phyloP scores from a whole-genome alignment of 306 rosid species.

The Cicer chorassanicum region DNA sequence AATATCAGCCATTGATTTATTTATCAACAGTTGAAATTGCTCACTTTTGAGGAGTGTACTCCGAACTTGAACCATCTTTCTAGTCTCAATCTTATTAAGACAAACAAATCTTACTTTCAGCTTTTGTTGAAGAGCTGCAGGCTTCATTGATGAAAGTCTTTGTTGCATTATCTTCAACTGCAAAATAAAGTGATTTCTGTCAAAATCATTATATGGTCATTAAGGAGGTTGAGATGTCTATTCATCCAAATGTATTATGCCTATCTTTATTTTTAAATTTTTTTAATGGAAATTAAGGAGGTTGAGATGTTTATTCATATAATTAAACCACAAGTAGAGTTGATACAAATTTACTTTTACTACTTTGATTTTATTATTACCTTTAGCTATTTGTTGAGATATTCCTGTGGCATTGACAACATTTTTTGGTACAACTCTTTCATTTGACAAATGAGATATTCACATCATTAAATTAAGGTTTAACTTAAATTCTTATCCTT shows the following conservation, averaged over 20 bases:
- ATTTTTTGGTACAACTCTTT: slow-evolving; percentile 28
- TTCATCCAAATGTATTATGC: not conserved
- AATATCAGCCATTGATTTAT: no score
- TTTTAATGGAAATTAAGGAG: not conserved
- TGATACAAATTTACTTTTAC: slow-evolving; percentile 15
- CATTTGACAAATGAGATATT: slow-evolving; percentile 47
- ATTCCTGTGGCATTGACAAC: slow-evolving; percentile 36
- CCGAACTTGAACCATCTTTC: not conserved
- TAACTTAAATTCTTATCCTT: slow-evolving; percentile 11
- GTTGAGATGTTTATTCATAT: not conserved
- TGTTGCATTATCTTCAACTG: slow-evolving; percentile 40
- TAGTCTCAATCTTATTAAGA: slow-evolving; percentile 9
- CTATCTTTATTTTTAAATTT: not conserved
- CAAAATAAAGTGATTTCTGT: slow-evolving; percentile 33
- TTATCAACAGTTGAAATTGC: no score
- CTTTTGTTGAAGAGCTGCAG: slow-evolving; percentile 35
- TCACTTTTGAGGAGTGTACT: not conserved
- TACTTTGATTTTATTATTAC: slow-evolving; percentile 32
- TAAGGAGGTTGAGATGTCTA: no score
- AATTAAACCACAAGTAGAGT: slow-evolving; percentile 4
- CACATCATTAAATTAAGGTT: slow-evolving; percentile 9
- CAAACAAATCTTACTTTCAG: slow-evolving; percentile 40
- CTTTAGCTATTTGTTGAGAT: slow-evolving; percentile 39
- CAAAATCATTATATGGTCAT: slow-evolving; percentile 13
- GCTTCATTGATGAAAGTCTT: slow-evolving; percentile 38